A percentile compares a stretch with the other conserved stretches of the same genome.
Conservation (phyloP, 139 green algal species). For the Chlamydomonas eustigma region DNA sequence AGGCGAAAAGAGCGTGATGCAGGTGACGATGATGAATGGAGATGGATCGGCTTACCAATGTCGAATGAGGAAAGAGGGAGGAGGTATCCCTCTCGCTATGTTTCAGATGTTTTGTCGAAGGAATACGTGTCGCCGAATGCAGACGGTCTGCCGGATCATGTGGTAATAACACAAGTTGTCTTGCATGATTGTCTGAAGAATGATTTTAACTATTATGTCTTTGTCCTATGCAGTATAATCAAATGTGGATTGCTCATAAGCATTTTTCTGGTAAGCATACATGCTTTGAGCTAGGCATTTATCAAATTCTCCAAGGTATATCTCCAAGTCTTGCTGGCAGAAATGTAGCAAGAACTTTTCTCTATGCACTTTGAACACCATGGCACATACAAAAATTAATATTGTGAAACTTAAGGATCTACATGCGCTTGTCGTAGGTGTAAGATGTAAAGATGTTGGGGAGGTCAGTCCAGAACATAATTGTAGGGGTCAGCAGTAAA, state of each 20-base stretch:
- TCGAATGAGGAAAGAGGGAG: background rate
- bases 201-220: background rate
- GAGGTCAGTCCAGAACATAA: no score
- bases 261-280: background rate
- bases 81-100: slow-evolving; percentile 4
- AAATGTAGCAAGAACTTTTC: background rate
- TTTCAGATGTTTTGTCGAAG: background rate
- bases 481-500: no score
- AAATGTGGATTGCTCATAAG: background rate
- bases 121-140: background rate
- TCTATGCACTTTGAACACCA: background rate
- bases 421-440: background rate
- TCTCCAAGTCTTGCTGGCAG: background rate
- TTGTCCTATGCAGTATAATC: background rate
- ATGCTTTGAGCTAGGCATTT: background rate
- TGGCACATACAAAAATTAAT: background rate
- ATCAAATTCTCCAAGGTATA: background rate
- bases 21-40: background rate
- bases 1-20: background rate
- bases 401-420: background rate
- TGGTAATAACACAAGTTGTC: background rate
- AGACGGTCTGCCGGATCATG: background rate
- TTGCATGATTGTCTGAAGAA: background rate
- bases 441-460: background rate
- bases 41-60: background rate